Percentiles rank a stretch among this genome's conserved stretches.
Evolutionary conservation across 2,329 filamentous ascomycete genomes (phyloP).

Genomic region (Cladobotryum protrusum): DNA sequence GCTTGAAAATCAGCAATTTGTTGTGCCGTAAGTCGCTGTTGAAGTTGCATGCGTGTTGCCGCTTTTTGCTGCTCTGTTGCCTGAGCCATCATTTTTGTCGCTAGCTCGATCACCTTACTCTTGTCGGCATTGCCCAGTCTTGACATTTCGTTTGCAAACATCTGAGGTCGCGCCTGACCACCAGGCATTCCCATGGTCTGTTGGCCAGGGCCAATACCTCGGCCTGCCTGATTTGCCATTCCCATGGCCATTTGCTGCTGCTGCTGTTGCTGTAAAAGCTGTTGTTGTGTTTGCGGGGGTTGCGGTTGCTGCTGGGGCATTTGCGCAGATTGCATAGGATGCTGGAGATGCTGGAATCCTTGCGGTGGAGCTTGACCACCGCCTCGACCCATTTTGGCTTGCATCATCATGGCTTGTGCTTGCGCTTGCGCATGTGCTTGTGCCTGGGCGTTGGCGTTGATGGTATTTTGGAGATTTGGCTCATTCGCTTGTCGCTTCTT

Average conservation of each 20-base stretch:
- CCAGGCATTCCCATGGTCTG: slow-evolving; percentile 34
- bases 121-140: slow-evolving; percentile 39
- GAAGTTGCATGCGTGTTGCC: slow-evolving; percentile 22
- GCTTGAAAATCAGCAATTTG: slow-evolving; percentile 39
- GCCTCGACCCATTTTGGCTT: slow-evolving; percentile 45
- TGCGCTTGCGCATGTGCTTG: slow-evolving; percentile 35
- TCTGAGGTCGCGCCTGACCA: slow-evolving; percentile 26
- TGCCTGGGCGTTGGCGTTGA: slow-evolving; percentile 39
- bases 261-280: slow-evolving; percentile 22
- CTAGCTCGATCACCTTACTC: slow-evolving; percentile 39
- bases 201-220: slow-evolving; percentile 38
- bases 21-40: slow-evolving; percentile 35
- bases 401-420: slow-evolving; percentile 46
- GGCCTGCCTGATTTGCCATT: slow-evolving; percentile 31
- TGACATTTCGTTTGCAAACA: slow-evolving; percentile 29
- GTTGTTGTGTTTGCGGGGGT: slow-evolving; percentile 20
- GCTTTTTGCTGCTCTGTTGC: slow-evolving; percentile 41
- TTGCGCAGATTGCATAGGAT: slow-evolving; percentile 50
- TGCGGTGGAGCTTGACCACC: slow-evolving; percentile 46
- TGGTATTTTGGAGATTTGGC: slow-evolving; percentile 41
- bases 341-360: slow-evolving; percentile 52
- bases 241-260: slow-evolving; percentile 24
- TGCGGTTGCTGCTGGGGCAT: slow-evolving; percentile 41
- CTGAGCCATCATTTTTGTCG: slow-evolving; percentile 32
- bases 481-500: slow-evolving; percentile 46